Evolutionary conservation across 257 asterid species (phyloP).

Genomic region (Ocimum tenuiflorum): DNA sequence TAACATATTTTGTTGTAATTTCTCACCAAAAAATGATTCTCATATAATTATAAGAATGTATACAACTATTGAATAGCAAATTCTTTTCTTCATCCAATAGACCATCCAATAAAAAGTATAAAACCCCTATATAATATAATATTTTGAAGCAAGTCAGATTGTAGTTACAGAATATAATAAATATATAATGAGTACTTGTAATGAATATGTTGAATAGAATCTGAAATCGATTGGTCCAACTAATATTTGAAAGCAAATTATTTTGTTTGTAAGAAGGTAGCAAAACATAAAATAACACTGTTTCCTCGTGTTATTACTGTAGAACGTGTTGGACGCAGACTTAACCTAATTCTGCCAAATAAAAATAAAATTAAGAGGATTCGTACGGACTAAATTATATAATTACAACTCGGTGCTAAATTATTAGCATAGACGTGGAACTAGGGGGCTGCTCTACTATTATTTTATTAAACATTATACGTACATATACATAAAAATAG

Average conservation of each 20-base stretch:
- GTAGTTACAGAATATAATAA: background rate
- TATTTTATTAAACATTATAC: background rate
- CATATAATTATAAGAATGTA: too few relatives aligned
- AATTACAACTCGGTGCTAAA: slow-evolving; percentile 9
- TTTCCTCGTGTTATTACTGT: background rate
- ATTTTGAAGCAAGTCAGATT: too few relatives aligned
- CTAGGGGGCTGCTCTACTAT: background rate
- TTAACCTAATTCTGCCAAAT: slow-evolving; percentile 1
- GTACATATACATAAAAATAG: too few relatives aligned
- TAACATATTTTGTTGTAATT: too few relatives aligned
- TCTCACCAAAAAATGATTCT: too few relatives aligned
- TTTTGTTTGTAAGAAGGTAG: background rate
- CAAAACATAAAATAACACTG: background rate
- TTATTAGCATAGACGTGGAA: background rate
- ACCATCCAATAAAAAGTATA: too few relatives aligned
- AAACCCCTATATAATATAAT: background rate
- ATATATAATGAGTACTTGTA: too few relatives aligned
- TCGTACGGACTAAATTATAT: slow-evolving; percentile 17
- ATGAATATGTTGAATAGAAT: background rate
- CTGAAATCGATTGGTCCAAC: background rate
- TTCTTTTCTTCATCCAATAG: background rate
- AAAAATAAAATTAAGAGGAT: too few relatives aligned
- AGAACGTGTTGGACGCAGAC: slow-evolving; percentile 7
- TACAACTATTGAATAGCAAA: too few relatives aligned
- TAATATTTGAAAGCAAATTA: background rate